A percentile compares a stretch with the other conserved stretches of the same genome.
phyloP scores from a whole-genome alignment of 2,329 filamentous ascomycete genomes.

The Paecilomyces variotii region DNA sequence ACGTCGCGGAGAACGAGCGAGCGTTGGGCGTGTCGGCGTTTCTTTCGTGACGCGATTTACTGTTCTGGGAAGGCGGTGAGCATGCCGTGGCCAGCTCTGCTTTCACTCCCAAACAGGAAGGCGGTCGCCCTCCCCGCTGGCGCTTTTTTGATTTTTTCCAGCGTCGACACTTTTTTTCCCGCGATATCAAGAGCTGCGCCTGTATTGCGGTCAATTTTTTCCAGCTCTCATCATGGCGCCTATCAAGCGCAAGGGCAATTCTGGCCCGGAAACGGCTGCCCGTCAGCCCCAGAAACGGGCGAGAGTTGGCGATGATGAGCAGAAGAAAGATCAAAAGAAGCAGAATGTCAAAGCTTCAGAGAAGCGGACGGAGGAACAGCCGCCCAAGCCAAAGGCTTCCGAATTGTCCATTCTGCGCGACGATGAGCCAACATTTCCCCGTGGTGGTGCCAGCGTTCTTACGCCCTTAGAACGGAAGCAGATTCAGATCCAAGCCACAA shows the following conservation, averaged over 20 bases:
- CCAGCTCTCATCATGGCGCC: constrained; percentile 31
- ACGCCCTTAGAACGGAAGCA: constrained; percentile 94
- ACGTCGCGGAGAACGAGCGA: constrained; percentile 9
- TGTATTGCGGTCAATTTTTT: neutral
- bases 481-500: constrained; percentile 86
- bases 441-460: constrained; percentile 82
- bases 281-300: constrained; percentile 34
- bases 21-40: constrained; percentile 15
- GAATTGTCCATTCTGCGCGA: constrained; percentile 48
- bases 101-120: constrained; percentile 4
- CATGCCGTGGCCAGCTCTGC: neutral
- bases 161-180: constrained; percentile 14
- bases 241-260: constrained; percentile 38
- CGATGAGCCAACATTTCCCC: constrained; percentile 84
- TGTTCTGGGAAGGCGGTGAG: constrained; percentile 12
- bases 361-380: neutral
- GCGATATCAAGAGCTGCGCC: neutral
- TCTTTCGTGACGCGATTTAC: constrained; percentile 18
- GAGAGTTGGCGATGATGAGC: constrained; percentile 29
- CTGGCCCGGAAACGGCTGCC: constrained; percentile 25
- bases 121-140: constrained; percentile 10
- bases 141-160: constrained; percentile 14
- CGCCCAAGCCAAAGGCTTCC: constrained; percentile 8
- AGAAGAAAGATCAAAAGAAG: constrained; percentile 27
- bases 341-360: constrained; percentile 13